Conservation (phyloP, 257 asterid genomes). For the Avicennia marina region DNA sequence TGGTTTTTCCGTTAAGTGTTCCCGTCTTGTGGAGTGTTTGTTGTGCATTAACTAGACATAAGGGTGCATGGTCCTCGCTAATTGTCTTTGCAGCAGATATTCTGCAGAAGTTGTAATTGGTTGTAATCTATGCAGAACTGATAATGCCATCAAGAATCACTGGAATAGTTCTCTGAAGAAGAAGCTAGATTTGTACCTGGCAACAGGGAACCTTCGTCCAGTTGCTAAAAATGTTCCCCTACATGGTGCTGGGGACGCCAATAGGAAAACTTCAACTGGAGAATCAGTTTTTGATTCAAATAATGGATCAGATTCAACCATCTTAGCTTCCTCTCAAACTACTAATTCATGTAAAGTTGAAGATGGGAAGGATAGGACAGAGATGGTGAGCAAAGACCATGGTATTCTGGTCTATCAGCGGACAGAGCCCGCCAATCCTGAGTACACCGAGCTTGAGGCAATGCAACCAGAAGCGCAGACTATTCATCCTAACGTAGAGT, state of each 20-base stretch:
- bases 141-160: slow-evolving; percentile 96
- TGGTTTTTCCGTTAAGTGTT: no score
- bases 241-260: slow-evolving; percentile 38
- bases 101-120: slow-evolving; percentile 11
- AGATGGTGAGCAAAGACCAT: slow-evolving; percentile 19
- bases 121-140: slow-evolving; percentile 63
- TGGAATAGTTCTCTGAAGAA: slow-evolving; percentile 98
- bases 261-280: slow-evolving; percentile 32
- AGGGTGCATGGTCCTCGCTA: no score
- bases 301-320: slow-evolving; percentile 26
- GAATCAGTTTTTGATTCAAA: slow-evolving; percentile 26
- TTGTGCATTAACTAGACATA: no score
- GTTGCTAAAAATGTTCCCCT: slow-evolving; percentile 41
- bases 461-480: slow-evolving; percentile 35
- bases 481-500: slow-evolving; percentile 25
- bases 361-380: slow-evolving; percentile 39
- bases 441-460: slow-evolving; percentile 23
- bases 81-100: background rate
- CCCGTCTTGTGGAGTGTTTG: no score
- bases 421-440: slow-evolving; percentile 33
- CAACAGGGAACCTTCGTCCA: slow-evolving; percentile 87
- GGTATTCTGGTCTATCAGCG: slow-evolving; percentile 31
- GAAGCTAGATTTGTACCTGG: slow-evolving; percentile 80
- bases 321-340: slow-evolving; percentile 38
- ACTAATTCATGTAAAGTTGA: slow-evolving; percentile 34